phyloP scores from a whole-genome alignment of 2,329 filamentous ascomycete species.

The Aureobasidium sp. region DNA sequence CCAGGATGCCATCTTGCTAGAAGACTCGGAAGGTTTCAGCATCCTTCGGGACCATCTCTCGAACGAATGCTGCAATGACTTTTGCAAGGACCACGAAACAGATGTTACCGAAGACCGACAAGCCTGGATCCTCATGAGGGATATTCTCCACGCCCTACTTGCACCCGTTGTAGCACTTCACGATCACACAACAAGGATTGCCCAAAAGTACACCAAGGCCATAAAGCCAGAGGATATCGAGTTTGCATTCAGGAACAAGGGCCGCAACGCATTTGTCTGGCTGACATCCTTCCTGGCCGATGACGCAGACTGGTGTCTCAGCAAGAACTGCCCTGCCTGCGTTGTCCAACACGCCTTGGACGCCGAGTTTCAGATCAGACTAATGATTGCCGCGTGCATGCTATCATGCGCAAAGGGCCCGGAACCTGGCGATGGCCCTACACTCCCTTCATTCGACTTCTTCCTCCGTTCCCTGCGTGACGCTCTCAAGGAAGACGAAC shows the following conservation, averaged over 20 bases:
- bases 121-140: constrained; percentile 48
- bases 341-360: constrained; percentile 38
- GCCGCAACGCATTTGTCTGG: constrained; percentile 52
- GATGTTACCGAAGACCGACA: constrained; percentile 29
- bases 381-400: constrained; percentile 42
- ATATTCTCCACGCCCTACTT: constrained; percentile 52
- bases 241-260: constrained; percentile 50
- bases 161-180: constrained; percentile 53
- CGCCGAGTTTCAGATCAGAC: constrained; percentile 42
- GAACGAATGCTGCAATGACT: constrained; percentile 33
- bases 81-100: constrained; percentile 37
- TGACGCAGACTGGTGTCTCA: constrained; percentile 49
- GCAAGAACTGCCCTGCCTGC: constrained; percentile 49
- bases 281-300: constrained; percentile 54
- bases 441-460: constrained; percentile 31
- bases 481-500: constrained; percentile 36
- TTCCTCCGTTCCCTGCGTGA: constrained; percentile 37
- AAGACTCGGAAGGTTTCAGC: constrained; percentile 36
- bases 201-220: constrained; percentile 43
- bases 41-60: constrained; percentile 38
- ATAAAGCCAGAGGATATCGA: constrained; percentile 47
- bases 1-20: constrained; percentile 36
- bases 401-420: constrained; percentile 37
- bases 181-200: constrained; percentile 47
- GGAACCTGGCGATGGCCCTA: constrained; percentile 29